Conservation (phyloP, 2,329 filamentous ascomycete genomes). For the Arthrobotrys musiformis region DNA sequence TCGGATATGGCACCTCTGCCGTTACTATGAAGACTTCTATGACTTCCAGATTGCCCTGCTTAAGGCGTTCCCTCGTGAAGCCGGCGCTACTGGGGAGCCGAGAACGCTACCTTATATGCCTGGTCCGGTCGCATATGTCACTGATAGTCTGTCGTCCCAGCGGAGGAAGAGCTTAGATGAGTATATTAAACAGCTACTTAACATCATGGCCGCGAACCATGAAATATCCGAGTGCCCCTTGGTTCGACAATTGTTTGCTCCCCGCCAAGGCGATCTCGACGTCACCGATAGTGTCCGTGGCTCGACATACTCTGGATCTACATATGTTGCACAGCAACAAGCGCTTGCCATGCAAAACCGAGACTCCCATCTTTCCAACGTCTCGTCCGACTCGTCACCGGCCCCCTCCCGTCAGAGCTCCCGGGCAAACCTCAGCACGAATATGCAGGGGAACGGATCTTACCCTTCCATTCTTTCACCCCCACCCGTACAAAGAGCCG, state of each 20-base stretch:
- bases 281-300: conserved; percentile 74
- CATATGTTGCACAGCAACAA: conserved; percentile 53
- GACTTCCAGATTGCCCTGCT: conserved; percentile 97
- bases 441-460: conserved; percentile 64
- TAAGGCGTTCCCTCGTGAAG: conserved; percentile 89
- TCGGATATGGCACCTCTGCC: conserved; percentile 88
- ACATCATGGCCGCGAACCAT: conserved; percentile 80
- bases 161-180: conserved; percentile 91
- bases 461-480: conserved; percentile 69
- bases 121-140: conserved; percentile 95
- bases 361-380: conserved; percentile 73
- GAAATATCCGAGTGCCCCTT: conserved; percentile 87
- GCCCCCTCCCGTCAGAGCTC: conserved; percentile 75
- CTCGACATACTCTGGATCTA: conserved; percentile 52
- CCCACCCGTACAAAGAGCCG: conserved; percentile 62
- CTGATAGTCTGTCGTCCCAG: conserved; percentile 95
- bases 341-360: conserved; percentile 66
- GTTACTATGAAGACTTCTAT: conserved; percentile 98
- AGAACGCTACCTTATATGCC: conserved; percentile 96
- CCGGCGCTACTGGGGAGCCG: conserved; percentile 79
- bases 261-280: conserved; percentile 90
- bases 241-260: conserved; percentile 90
- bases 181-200: conserved; percentile 77
- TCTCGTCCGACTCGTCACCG: conserved; percentile 72
- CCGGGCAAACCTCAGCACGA: conserved; percentile 70